Percentiles rank a stretch among this genome's conserved stretches.
These are phyloP conservation scores for Berkeleyomyces basicola DNA, from an alignment of 2,329 filamentous ascomycete genomes.

Conservation along the genomic window DNA sequence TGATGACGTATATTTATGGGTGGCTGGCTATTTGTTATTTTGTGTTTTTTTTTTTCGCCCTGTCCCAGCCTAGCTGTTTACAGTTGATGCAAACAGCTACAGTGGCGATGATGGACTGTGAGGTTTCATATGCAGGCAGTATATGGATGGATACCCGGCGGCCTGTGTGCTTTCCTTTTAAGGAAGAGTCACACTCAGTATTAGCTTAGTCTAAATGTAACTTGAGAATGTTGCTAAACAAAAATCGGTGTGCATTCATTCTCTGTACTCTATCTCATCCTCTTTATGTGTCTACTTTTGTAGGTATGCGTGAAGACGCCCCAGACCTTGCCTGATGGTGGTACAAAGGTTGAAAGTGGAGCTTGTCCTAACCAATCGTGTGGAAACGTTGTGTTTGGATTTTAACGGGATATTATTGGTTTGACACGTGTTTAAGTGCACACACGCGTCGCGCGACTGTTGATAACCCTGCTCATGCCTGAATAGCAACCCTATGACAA, in stretches of 20 bases:
- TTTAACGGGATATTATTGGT: conserved; percentile 3
- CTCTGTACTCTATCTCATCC: too few relatives aligned
- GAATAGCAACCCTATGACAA: neutral
- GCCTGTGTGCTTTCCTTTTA: neutral
- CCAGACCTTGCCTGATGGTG: too few relatives aligned
- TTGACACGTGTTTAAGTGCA: conserved; percentile 8
- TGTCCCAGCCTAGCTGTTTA: neutral
- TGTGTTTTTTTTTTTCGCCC: neutral
- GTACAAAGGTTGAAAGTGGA: neutral
- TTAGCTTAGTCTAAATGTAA: neutral
- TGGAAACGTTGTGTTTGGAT: neutral
- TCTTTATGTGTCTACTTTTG: too few relatives aligned
- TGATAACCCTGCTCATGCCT: neutral
- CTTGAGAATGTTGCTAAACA: too few relatives aligned
- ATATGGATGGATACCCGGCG: too few relatives aligned
- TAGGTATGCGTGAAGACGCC: too few relatives aligned
- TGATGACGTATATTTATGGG: neutral
- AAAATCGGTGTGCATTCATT: too few relatives aligned
- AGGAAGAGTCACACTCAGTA: neutral
- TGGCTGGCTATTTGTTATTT: neutral
- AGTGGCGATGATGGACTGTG: too few relatives aligned
- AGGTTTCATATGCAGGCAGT: too few relatives aligned
- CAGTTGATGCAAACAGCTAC: too few relatives aligned
- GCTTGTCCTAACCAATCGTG: conserved; percentile 1
- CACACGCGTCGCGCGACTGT: conserved; percentile 9